These are phyloP conservation scores for Taiwanofungus camphoratus DNA, from an alignment of 1,284 basidiomycete genomes.

Conservation along the genomic window DNA sequence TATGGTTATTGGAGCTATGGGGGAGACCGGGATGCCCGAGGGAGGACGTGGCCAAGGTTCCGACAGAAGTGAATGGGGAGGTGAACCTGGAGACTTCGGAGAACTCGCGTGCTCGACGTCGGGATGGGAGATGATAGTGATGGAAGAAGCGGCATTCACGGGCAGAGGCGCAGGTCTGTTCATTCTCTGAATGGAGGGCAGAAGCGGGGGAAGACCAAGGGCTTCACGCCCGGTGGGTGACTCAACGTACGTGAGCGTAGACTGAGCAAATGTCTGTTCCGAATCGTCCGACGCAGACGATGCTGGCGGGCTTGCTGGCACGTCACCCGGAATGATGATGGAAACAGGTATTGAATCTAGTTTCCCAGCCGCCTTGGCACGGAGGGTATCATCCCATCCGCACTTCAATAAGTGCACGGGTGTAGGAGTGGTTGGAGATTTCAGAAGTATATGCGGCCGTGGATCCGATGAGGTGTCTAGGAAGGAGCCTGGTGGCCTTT, in stretches of 20 bases:
- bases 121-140: not conserved
- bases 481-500: conserved; percentile 18
- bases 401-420: conserved; percentile 34
- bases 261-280: conserved; percentile 42
- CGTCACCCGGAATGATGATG: conserved; percentile 10
- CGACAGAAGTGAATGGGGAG: conserved; percentile 23
- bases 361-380: conserved; percentile 26
- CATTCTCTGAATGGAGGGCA: conserved; percentile 14
- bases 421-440: conserved; percentile 8
- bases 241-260: conserved; percentile 41
- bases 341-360: conserved; percentile 17
- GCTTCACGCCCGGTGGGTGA: conserved; percentile 31
- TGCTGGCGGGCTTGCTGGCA: conserved; percentile 14
- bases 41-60: conserved; percentile 29
- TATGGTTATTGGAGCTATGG: conserved; percentile 11
- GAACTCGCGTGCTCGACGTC: not conserved
- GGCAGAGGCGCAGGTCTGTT: conserved; percentile 4
- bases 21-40: conserved; percentile 17
- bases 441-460: conserved; percentile 1
- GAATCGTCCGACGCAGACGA: conserved; percentile 27
- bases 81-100: conserved; percentile 13
- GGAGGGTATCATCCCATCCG: conserved; percentile 49
- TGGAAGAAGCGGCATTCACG: not conserved
- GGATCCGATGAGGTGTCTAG: too few relatives aligned
- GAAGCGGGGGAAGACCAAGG: conserved; percentile 17